phyloP scores from a whole-genome alignment of 257 asterid species.

The Solanum appendiculatum region DNA sequence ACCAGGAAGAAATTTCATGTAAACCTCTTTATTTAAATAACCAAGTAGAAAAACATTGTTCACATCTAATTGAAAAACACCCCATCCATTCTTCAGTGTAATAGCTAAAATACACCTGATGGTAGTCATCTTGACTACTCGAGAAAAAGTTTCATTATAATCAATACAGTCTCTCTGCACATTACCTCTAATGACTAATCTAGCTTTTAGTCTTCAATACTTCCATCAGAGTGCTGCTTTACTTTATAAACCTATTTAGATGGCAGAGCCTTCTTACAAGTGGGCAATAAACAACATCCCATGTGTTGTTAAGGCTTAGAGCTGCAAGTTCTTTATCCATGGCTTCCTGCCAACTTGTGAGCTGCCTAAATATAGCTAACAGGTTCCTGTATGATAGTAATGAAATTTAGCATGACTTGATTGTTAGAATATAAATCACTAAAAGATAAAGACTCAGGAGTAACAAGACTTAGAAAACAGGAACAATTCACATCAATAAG shows the following conservation, averaged over 20 bases:
- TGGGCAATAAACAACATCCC: background rate
- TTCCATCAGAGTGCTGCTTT: background rate
- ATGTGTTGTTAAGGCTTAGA: background rate
- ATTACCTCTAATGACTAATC: background rate
- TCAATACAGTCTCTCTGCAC: background rate
- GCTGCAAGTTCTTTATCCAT: background rate
- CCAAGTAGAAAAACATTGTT: background rate
- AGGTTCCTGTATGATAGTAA: background rate
- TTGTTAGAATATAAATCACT: background rate
- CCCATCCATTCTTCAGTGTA: background rate
- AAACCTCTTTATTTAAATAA: background rate
- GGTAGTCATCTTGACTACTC: background rate
- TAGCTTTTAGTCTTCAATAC: background rate
- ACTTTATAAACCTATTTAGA: background rate
- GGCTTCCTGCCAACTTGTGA: background rate
- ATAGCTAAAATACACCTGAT: background rate
- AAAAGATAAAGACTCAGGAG: background rate
- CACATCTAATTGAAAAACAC: background rate
- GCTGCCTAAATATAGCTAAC: background rate
- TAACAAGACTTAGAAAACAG: background rate
- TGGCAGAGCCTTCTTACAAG: background rate
- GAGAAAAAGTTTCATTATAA: background rate
- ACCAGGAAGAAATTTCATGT: background rate
- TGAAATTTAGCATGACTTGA: background rate
- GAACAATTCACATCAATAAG: background rate